Conservation (phyloP, 345 rosid genomes). For the Hibiscus trionum region DNA sequence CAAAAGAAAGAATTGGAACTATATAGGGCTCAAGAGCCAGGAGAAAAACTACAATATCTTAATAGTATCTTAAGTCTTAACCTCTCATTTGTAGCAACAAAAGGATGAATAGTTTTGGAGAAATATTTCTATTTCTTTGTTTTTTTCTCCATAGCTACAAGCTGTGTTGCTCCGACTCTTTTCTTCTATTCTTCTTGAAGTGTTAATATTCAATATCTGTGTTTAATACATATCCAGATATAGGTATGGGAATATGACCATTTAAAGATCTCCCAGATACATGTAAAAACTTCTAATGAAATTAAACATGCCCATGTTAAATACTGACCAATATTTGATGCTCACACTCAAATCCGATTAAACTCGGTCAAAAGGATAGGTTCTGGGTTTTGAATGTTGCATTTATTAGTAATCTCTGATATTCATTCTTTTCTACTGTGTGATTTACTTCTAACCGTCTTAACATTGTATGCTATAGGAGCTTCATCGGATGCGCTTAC, state of each 20-base stretch:
- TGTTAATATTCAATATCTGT: no score
- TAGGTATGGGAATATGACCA: not conserved
- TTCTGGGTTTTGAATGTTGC: not conserved
- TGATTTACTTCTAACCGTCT: not conserved
- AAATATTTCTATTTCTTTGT: not conserved
- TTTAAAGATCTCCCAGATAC: not conserved
- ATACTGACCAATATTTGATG: not conserved
- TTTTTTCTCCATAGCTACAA: not conserved
- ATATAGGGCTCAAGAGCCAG: not conserved
- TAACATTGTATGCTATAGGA: constrained; percentile 31
- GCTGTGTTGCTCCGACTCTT: not conserved
- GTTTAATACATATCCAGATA: not conserved
- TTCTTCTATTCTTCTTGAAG: not conserved
- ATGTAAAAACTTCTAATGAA: not conserved
- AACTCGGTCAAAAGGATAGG: not conserved
- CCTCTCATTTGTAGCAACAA: not conserved
- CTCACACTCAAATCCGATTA: not conserved
- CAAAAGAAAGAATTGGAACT: no score
- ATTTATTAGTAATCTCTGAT: not conserved
- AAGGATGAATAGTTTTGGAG: not conserved
- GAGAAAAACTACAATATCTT: not conserved
- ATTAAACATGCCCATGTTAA: not conserved
- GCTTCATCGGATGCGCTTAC: constrained; percentile 64
- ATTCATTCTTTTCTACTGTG: not conserved
- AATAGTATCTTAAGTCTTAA: not conserved